A percentile compares a stretch with the other conserved stretches of the same genome.
Conservation (phyloP, 1,284 basidiomycete species). For the Marasmius tenuissimus region DNA sequence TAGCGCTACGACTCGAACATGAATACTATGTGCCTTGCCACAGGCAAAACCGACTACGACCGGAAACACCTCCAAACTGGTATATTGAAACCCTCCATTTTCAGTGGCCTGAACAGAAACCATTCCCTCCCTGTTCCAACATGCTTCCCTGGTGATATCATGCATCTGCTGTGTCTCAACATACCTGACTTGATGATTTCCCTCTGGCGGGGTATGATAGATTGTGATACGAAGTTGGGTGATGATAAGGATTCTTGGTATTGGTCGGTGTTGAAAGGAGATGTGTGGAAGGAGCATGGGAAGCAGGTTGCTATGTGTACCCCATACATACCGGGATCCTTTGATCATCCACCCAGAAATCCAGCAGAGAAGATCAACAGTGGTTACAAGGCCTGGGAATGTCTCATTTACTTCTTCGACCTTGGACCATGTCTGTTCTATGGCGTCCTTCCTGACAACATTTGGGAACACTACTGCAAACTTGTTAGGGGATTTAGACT, state of each 20-base stretch:
- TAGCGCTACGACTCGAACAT: constrained; percentile 10
- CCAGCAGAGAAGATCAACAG: constrained; percentile 15
- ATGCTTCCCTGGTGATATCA: constrained; percentile 27
- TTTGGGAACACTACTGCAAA: constrained; percentile 25
- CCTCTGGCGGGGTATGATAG: constrained; percentile 26
- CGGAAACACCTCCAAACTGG: constrained; percentile 18
- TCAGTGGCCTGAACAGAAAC: constrained; percentile 15
- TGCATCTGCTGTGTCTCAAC: constrained; percentile 33
- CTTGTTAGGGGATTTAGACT: constrained; percentile 22
- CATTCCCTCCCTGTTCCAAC: constrained; percentile 17
- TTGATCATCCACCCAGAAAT: constrained; percentile 26
- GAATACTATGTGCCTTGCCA: background rate
- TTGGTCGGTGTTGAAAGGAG: constrained; percentile 22
- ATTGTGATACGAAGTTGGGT: constrained; percentile 2
- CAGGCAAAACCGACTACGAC: constrained; percentile 13
- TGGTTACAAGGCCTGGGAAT: constrained; percentile 21
- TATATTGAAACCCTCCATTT: constrained; percentile 18
- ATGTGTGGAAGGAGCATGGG: constrained; percentile 23
- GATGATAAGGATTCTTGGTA: constrained; percentile 24
- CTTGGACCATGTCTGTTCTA: constrained; percentile 26
- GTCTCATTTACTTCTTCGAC: constrained; percentile 22
- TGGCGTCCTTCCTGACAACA: constrained; percentile 21
- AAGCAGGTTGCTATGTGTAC: constrained; percentile 16
- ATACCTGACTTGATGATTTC: constrained; percentile 27
- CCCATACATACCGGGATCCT: constrained; percentile 19